These are phyloP conservation scores for Mycena maculata DNA, from an alignment of 768 basidiomycete genomes.

Conservation along the genomic window DNA sequence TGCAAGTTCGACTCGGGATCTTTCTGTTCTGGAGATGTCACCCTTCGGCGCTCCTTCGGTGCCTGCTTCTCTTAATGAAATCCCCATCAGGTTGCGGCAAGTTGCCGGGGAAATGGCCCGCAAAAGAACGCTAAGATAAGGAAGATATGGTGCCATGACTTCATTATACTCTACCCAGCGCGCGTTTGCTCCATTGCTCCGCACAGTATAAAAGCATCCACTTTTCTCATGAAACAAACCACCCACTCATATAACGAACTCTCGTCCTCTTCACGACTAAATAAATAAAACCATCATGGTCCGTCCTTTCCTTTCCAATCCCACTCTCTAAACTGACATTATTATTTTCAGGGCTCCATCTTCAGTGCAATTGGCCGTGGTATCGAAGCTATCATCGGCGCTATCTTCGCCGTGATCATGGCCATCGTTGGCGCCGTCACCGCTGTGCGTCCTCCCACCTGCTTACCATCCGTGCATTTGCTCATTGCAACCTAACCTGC, in stretches of 20 bases:
- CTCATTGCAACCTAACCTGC: not conserved
- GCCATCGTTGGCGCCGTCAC: constrained; percentile 70
- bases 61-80: too few relatives aligned
- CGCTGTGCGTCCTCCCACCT: constrained; percentile 53
- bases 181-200: too few relatives aligned
- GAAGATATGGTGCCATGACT: too few relatives aligned
- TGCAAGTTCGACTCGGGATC: too few relatives aligned
- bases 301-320: not conserved
- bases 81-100: too few relatives aligned
- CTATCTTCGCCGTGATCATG: constrained; percentile 69
- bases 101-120: too few relatives aligned
- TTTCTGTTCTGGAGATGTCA: too few relatives aligned
- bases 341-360: constrained; percentile 18
- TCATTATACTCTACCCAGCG: too few relatives aligned
- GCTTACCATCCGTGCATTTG: not conserved
- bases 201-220: too few relatives aligned
- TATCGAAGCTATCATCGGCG: constrained; percentile 69
- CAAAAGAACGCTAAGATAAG: too few relatives aligned
- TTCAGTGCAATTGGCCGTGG: constrained; percentile 73
- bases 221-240: not conserved
- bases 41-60: too few relatives aligned
- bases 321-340: not conserved
- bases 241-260: not conserved
- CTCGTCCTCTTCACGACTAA: not conserved
- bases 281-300: constrained; percentile 26